Conservation (phyloP, 768 basidiomycete genomes). For the Hemileccinum impolitum region DNA sequence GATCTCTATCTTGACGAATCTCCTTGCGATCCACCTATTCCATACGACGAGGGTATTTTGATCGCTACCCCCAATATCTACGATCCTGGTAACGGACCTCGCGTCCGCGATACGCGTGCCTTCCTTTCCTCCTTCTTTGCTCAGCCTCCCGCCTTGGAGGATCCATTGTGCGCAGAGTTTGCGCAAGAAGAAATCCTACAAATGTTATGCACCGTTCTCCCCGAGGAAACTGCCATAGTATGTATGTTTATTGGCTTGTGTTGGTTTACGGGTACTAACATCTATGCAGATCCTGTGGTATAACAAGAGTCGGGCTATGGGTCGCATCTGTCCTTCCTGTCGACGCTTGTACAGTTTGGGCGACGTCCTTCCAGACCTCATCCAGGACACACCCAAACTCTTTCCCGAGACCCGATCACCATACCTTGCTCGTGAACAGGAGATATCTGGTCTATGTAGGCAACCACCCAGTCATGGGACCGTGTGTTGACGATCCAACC, state of each 20-base stretch:
- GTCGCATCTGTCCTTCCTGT: slow-evolving; percentile 77
- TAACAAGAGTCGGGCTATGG: slow-evolving; percentile 70
- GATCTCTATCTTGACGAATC: slow-evolving; percentile 9
- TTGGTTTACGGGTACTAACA: neutral
- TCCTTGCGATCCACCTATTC: neutral
- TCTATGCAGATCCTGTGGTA: slow-evolving; percentile 69
- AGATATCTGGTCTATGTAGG: slow-evolving; percentile 76
- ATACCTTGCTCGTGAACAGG: slow-evolving; percentile 55
- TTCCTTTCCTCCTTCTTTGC: slow-evolving; percentile 71
- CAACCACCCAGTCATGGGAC: slow-evolving; percentile 4
- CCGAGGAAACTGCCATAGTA: slow-evolving; percentile 71
- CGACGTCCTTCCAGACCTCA: slow-evolving; percentile 54
- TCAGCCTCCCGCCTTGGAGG: slow-evolving; percentile 57
- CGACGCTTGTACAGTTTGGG: slow-evolving; percentile 68
- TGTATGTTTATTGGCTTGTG: slow-evolving; percentile 32
- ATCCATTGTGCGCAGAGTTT: slow-evolving; percentile 73
- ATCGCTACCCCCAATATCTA: slow-evolving; percentile 59
- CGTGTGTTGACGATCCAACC: slow-evolving; percentile 1
- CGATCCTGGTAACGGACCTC: slow-evolving; percentile 77
- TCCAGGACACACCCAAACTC: slow-evolving; percentile 23
- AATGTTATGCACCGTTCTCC: slow-evolving; percentile 66
- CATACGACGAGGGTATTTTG: slow-evolving; percentile 14
- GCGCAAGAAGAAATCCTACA: slow-evolving; percentile 71
- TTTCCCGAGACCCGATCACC: slow-evolving; percentile 30
- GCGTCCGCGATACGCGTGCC: slow-evolving; percentile 61